Percentiles rank a stretch among this genome's conserved stretches.
These are phyloP conservation scores for Gracilariopsis chorda DNA, from an alignment of 23 red algal genomes.

Conservation along the genomic window DNA sequence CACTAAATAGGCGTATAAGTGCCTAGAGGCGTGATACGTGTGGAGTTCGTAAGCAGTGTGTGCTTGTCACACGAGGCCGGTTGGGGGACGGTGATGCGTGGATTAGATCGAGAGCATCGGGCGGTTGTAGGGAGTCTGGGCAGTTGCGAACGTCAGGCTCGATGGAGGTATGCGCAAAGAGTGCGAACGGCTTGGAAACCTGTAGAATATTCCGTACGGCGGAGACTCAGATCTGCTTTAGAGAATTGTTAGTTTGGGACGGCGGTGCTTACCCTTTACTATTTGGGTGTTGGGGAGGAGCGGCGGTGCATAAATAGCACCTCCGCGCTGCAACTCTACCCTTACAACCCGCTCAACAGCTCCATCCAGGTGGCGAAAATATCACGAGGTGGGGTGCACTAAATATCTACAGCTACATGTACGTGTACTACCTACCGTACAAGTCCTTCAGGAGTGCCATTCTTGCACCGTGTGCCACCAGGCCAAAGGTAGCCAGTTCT, in stretches of 20 bases:
- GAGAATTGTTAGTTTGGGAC: not conserved
- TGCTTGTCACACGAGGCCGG: not conserved
- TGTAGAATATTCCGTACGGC: too few relatives aligned
- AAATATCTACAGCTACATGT: too few relatives aligned
- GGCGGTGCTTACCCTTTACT: not conserved
- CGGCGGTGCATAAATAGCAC: not conserved
- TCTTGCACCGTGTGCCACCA: too few relatives aligned
- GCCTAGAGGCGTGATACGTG: not conserved
- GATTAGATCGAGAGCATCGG: not conserved
- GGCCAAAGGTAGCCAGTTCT: too few relatives aligned
- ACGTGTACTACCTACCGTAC: too few relatives aligned
- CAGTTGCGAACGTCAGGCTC: too few relatives aligned
- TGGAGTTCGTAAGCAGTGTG: not conserved
- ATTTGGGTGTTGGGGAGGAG: not conserved
- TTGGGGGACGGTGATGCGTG: not conserved
- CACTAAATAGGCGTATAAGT: too few relatives aligned
- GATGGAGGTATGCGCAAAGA: too few relatives aligned
- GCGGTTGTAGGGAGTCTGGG: not conserved
- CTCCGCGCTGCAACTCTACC: not conserved
- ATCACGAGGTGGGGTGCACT: not conserved
- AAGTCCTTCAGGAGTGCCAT: too few relatives aligned
- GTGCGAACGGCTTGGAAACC: too few relatives aligned
- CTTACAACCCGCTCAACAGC: not conserved
- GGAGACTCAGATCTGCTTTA: too few relatives aligned
- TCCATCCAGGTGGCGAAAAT: not conserved